phyloP scores from a whole-genome alignment of 306 rosid species.

The Begonia masoniana region DNA sequence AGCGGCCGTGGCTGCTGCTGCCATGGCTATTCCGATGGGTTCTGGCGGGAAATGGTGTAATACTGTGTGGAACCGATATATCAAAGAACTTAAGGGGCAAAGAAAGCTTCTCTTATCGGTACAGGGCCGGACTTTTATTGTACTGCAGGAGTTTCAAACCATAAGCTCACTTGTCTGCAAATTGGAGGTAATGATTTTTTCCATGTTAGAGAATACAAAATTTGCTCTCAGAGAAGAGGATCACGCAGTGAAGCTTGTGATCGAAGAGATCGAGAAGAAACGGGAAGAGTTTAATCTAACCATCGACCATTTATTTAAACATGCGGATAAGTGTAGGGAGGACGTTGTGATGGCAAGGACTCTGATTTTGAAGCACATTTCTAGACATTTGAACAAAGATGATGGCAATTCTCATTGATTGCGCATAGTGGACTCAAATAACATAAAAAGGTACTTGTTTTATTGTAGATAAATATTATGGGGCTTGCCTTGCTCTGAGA shows the following conservation, averaged over 20 bases:
- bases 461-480: too few species aligned
- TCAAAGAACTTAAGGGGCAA: slow-evolving; percentile 35
- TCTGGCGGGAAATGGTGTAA: slow-evolving; percentile 89
- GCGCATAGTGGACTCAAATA: too few species aligned
- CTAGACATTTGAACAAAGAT: slow-evolving; percentile 5
- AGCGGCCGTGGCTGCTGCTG: slow-evolving; percentile 56
- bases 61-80: slow-evolving; percentile 47
- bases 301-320: slow-evolving; percentile 45
- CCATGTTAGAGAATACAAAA: slow-evolving; percentile 38
- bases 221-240: slow-evolving; percentile 64
- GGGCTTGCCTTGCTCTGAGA: too few species aligned
- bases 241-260: slow-evolving; percentile 42
- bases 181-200: slow-evolving; percentile 34
- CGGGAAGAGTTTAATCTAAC: slow-evolving; percentile 38
- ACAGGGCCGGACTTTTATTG: slow-evolving; percentile 32
- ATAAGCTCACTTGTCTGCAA: slow-evolving; percentile 29
- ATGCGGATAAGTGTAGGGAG: slow-evolving; percentile 48
- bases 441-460: too few species aligned
- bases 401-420: too few species aligned
- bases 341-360: slow-evolving; percentile 54
- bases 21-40: slow-evolving; percentile 67
- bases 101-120: slow-evolving; percentile 43
- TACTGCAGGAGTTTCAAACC: slow-evolving; percentile 50
- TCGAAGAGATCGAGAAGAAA: slow-evolving; percentile 76
- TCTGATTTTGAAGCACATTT: slow-evolving; percentile 48